A percentile compares a stretch with the other conserved stretches of the same genome.
These are phyloP conservation scores for Gloeopeniophorella convolvens DNA, from an alignment of 768 basidiomycete species.

Conservation along the genomic window DNA sequence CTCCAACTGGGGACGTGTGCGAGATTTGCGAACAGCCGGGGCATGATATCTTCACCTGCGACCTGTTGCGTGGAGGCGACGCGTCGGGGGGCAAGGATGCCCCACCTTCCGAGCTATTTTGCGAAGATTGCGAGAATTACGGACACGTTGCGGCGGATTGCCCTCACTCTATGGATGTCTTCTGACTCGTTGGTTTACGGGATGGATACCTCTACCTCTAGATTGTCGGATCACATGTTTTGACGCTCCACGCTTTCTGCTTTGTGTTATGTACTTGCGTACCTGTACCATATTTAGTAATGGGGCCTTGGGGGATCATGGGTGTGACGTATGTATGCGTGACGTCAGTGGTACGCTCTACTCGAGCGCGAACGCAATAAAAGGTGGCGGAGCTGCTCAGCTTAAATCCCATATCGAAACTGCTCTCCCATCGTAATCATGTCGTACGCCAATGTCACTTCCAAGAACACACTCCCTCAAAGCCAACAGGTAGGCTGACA, in stretches of 20 bases:
- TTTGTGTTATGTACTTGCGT: not conserved
- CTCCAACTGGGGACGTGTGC: constrained; percentile 45
- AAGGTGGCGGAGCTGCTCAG: no score
- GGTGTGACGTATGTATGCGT: not conserved
- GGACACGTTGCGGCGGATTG: constrained; percentile 75
- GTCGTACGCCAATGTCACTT: constrained; percentile 4
- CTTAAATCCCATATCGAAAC: no score
- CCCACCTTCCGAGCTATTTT: constrained; percentile 35
- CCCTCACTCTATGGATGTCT: constrained; percentile 82
- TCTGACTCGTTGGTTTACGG: constrained; percentile 28
- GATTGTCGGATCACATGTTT: constrained; percentile 2
- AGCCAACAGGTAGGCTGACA: not conserved
- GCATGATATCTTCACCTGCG: constrained; percentile 83
- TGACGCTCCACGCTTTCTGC: not conserved
- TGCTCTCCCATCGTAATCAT: not conserved
- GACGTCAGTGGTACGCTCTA: constrained; percentile 2
- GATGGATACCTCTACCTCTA: constrained; percentile 7
- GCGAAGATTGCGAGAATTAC: constrained; percentile 78
- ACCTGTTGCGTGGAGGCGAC: constrained; percentile 55
- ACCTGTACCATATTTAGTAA: constrained; percentile 7
- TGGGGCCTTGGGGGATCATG: not conserved
- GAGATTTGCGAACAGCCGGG: constrained; percentile 83
- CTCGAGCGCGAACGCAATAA: no score
- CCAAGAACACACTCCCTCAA: not conserved
- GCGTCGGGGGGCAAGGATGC: constrained; percentile 24